Evolutionary conservation across 495 filamentous ascomycete species (phyloP).

Genomic region (Penicillium paxilli): DNA sequence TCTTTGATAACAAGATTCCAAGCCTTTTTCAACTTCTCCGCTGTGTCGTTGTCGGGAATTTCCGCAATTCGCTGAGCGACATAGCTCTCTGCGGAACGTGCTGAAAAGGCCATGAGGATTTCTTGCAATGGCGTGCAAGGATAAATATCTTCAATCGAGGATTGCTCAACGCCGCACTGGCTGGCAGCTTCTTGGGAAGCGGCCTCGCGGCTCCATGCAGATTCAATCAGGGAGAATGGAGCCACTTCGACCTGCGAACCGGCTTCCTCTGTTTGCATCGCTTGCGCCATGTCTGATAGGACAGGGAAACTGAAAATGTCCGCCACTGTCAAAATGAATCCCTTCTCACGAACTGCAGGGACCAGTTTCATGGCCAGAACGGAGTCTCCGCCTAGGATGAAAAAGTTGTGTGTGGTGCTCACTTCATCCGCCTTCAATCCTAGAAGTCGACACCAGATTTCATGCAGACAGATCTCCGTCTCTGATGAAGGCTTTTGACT

Average conservation of each 20-base stretch:
- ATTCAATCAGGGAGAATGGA: conserved; percentile 3
- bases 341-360: conserved; percentile 32
- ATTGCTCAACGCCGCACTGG: neutral
- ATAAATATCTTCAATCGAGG: conserved; percentile 30
- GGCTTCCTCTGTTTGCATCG: conserved; percentile 1
- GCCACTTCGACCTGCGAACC: conserved; percentile 6
- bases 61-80: conserved; percentile 42
- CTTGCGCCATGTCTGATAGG: conserved; percentile 1
- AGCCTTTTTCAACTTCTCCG: conserved; percentile 34
- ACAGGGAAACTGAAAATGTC: conserved; percentile 41
- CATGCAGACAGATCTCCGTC: conserved; percentile 41
- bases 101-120: conserved; percentile 52
- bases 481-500: neutral
- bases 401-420: conserved; percentile 45
- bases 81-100: conserved; percentile 48
- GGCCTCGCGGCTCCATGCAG: neutral
- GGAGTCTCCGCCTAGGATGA: conserved; percentile 48
- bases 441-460: conserved; percentile 48
- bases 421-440: conserved; percentile 34
- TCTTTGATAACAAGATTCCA: conserved; percentile 36
- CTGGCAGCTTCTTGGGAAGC: neutral
- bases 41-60: conserved; percentile 24
- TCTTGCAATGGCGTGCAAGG: conserved; percentile 51
- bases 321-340: conserved; percentile 37
- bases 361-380: conserved; percentile 48